Evolutionary conservation across 345 rosid species (phyloP), one percentile per base, ranked within the genome.

Genomic region (Luvunga scandens): DNA sequence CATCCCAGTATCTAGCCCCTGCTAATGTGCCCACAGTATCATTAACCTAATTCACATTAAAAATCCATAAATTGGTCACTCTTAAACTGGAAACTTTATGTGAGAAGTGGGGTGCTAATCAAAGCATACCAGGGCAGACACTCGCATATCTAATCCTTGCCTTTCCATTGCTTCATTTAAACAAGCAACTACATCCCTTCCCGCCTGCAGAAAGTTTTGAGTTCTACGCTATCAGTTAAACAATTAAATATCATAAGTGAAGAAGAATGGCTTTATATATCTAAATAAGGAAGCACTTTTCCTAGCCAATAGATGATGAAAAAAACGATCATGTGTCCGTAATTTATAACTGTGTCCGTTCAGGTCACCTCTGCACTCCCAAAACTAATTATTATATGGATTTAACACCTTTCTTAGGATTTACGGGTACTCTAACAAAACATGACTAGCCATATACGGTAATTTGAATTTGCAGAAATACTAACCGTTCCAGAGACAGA

Each of bases 401-500:
- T 36, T 24, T 62, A 62, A 28, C 21, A 62, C 6, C 16, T 27
- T 62, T 68, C 22, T 68, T 19, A 39, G 56, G 72, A 69, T 42
- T n/a, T 69, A 25, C 28, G 25, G 19, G 53, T 24, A 10, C 53
- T 31, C 9, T 5, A 6, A 16, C 12, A 64, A 68, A 24, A 14
- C 21, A 68, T 13, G 50, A 45, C 50, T 45, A 3, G 13, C 68
- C 25, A 59, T 28, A 24, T 7, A 28, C 0, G 6, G 66, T 5
- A 2, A 28, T 25, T 30, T 62, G 34, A 57, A 27, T 45, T 62
- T 19, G 39, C 53, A 50, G 8, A 72, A 66, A 45, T 7, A 85
- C 91, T 55, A 78, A 92, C 98, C 89, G 97, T 90, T 79, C 97
- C 97, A 24, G 96, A 89, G 77, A 92, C 97, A 9, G 90, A 78